A percentile compares a stretch with the other conserved stretches of the same genome.
Evolutionary conservation across 2,329 filamentous ascomycete genomes (phyloP).

Genomic region (Talaromyces sp.): DNA sequence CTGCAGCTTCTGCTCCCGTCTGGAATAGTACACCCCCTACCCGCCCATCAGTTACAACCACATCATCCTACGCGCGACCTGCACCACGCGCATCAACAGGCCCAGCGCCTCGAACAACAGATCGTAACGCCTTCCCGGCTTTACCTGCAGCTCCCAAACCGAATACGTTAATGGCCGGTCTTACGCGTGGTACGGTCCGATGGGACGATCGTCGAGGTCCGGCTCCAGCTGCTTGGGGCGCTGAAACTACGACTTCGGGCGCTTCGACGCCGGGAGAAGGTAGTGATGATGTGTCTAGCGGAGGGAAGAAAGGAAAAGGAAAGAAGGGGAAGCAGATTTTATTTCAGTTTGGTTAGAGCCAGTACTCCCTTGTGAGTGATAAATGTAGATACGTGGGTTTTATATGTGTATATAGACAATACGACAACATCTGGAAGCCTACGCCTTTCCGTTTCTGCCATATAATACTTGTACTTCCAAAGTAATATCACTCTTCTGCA

Average conservation of each 20-base stretch:
- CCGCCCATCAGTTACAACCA: constrained; percentile 22
- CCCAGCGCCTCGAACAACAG: constrained; percentile 21
- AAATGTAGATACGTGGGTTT: neutral
- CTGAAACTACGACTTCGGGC: constrained; percentile 12
- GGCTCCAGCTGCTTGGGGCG: constrained; percentile 36
- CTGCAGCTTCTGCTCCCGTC: constrained; percentile 20
- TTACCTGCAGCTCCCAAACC: constrained; percentile 72
- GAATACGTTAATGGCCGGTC: constrained; percentile 49
- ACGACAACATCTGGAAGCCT: neutral
- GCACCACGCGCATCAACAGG: constrained; percentile 17
- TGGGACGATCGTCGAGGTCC: constrained; percentile 38
- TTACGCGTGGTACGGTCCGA: constrained; percentile 44
- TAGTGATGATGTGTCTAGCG: constrained; percentile 18
- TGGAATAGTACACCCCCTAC: constrained; percentile 23
- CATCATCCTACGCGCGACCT: constrained; percentile 24
- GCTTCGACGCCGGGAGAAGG: constrained; percentile 11
- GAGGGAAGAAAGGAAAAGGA: constrained; percentile 29
- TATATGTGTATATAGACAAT: neutral
- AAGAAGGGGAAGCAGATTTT: constrained; percentile 36
- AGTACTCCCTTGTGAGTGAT: neutral
- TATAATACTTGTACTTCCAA: no score
- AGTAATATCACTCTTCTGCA: neutral
- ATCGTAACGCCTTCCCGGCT: constrained; percentile 69
- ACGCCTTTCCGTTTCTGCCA: neutral
- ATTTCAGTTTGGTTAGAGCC: constrained; percentile 34